These are phyloP conservation scores for Flaveria brownii DNA, from an alignment of 129 eudicot genomes.

Conservation along the genomic window DNA sequence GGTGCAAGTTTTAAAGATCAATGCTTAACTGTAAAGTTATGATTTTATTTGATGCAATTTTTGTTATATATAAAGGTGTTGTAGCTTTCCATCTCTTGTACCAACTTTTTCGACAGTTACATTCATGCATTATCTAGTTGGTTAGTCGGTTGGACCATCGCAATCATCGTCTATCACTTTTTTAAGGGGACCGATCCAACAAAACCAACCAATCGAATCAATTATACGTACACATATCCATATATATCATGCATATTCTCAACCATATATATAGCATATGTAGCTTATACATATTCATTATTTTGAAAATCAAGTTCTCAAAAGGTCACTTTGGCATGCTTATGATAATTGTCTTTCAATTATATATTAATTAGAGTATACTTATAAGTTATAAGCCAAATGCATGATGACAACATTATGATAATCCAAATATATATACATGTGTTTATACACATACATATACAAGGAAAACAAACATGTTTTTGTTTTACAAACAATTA, in stretches of 20 bases:
- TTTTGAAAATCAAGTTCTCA: neutral
- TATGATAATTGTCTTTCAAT: neutral
- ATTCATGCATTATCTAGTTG: constrained; percentile 40
- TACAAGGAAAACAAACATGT: constrained; percentile 4
- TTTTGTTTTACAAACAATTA: constrained; percentile 9
- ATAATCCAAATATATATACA: neutral
- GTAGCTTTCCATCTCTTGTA: constrained; percentile 30
- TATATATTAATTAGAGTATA: neutral
- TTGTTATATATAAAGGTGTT: constrained; percentile 19
- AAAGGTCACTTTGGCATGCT: neutral
- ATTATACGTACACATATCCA: neutral
- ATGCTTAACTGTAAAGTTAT: constrained; percentile 30
- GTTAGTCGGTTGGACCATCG: constrained; percentile 34
- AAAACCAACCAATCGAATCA: neutral
- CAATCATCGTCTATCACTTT: constrained; percentile 35
- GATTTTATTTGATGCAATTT: constrained; percentile 1
- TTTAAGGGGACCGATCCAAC: constrained; percentile 27
- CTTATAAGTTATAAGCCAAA: constrained; percentile 5
- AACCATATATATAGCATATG: neutral
- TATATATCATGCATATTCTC: neutral
- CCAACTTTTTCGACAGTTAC: constrained; percentile 33
- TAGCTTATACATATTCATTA: neutral
- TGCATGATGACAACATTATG: neutral
- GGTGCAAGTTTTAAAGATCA: neutral
- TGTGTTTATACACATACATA: neutral